Evolutionary conservation across 2,329 filamentous ascomycete species (phyloP).

Genomic region (Paraphaeosphaeria sporulosa): DNA sequence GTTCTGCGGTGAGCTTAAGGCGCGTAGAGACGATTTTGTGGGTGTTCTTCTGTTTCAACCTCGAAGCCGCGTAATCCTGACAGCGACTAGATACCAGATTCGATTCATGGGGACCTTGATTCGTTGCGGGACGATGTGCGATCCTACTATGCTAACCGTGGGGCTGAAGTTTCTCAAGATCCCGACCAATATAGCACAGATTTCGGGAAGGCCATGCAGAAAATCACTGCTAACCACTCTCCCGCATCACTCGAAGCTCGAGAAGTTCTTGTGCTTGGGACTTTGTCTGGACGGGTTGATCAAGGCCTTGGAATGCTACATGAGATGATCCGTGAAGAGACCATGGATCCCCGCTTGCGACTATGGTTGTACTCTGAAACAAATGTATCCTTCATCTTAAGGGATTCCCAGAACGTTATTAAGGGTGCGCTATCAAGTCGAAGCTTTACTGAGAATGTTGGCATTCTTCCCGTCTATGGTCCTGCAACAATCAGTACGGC

Average conservation of each 20-base stretch:
- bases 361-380: slow-evolving; percentile 83
- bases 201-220: slow-evolving; percentile 80
- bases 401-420: slow-evolving; percentile 71
- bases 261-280: slow-evolving; percentile 81
- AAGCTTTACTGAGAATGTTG: slow-evolving; percentile 78
- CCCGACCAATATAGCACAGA: slow-evolving; percentile 89
- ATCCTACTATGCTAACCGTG: slow-evolving; percentile 69
- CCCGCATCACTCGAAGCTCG: slow-evolving; percentile 40
- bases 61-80: slow-evolving; percentile 26
- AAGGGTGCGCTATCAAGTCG: slow-evolving; percentile 61
- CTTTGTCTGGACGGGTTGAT: slow-evolving; percentile 88
- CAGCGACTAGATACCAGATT: slow-evolving; percentile 52
- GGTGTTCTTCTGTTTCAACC: slow-evolving; percentile 20
- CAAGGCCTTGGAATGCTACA: slow-evolving; percentile 90
- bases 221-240: slow-evolving; percentile 57
- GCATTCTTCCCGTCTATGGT: slow-evolving; percentile 85
- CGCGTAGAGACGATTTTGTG: slow-evolving; percentile 40
- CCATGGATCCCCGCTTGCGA: slow-evolving; percentile 50
- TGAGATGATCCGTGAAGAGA: slow-evolving; percentile 71
- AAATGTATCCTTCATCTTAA: slow-evolving; percentile 84
- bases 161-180: slow-evolving; percentile 71
- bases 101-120: slow-evolving; percentile 91
- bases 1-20: slow-evolving; percentile 40
- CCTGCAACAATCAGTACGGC: slow-evolving; percentile 77
- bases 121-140: slow-evolving; percentile 72